Evolutionary conservation across 257 asterid species (phyloP).

Genomic region (Plantago elongata): DNA sequence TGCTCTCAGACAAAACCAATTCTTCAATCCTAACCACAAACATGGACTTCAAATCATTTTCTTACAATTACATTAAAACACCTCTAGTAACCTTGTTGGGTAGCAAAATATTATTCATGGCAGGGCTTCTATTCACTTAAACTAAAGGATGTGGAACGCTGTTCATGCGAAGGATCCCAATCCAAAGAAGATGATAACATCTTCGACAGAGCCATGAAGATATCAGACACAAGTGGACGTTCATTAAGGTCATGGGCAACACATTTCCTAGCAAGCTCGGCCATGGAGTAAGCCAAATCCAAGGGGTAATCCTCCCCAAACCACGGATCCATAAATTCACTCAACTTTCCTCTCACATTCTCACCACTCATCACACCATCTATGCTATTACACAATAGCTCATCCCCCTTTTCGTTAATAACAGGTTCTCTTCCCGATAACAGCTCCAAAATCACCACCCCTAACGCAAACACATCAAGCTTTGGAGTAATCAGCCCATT

Average conservation of each 20-base stretch:
- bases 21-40: too few species aligned
- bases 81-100: too few species aligned
- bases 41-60: too few species aligned
- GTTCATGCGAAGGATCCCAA: slow-evolving; percentile 52
- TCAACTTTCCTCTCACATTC: slow-evolving; percentile 43
- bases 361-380: slow-evolving; percentile 35
- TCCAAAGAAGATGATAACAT: slow-evolving; percentile 42
- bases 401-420: slow-evolving; percentile 5
- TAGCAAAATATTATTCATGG: background rate
- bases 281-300: slow-evolving; percentile 48
- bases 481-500: slow-evolving; percentile 48
- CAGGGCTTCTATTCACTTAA: slow-evolving; percentile 16
- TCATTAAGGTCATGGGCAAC: slow-evolving; percentile 33
- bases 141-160: slow-evolving; percentile 26
- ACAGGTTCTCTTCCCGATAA: slow-evolving; percentile 37
- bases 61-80: too few species aligned
- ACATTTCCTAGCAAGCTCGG: slow-evolving; percentile 45
- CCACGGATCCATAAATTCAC: slow-evolving; percentile 37
- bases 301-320: slow-evolving; percentile 36
- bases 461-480: slow-evolving; percentile 50
- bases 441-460: slow-evolving; percentile 48
- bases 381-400: slow-evolving; percentile 21
- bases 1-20: too few species aligned
- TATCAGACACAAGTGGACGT: slow-evolving; percentile 35
- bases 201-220: slow-evolving; percentile 37